These are phyloP conservation scores for Chenopodium suecicum DNA, from an alignment of 148 eudicot genomes.

Conservation along the genomic window DNA sequence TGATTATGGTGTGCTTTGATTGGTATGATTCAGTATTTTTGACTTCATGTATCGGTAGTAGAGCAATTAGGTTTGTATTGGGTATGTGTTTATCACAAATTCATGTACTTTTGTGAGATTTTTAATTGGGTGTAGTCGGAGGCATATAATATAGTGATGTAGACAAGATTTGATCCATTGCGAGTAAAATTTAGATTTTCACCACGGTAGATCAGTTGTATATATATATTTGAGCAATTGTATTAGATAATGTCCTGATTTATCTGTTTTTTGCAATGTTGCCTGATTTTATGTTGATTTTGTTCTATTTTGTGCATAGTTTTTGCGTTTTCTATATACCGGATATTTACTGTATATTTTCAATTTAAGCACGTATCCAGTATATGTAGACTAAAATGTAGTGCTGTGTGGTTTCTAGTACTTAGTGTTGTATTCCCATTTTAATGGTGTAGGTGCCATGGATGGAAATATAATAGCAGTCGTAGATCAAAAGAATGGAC, in stretches of 20 bases:
- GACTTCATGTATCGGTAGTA: not conserved
- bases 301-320: not conserved
- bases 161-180: not conserved
- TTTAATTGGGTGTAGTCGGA: not conserved
- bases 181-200: not conserved
- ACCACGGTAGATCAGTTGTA: slow-evolving; percentile 3
- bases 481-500: slow-evolving; percentile 35
- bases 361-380: not conserved
- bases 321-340: not conserved
- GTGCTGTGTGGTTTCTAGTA: not conserved
- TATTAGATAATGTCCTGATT: not conserved
- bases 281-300: not conserved
- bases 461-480: slow-evolving; percentile 28
- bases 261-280: not conserved
- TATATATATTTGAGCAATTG: not conserved
- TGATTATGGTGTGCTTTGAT: not conserved
- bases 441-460: slow-evolving; percentile 28
- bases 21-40: not conserved
- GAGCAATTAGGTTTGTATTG: not conserved
- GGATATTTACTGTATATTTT: not conserved
- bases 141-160: not conserved
- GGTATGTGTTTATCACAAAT: not conserved
- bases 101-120: not conserved
- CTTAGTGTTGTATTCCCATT: not conserved
- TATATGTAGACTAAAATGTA: not conserved